phyloP scores from a whole-genome alignment of 345 rosid genomes.

The Barbarea vulgaris region DNA sequence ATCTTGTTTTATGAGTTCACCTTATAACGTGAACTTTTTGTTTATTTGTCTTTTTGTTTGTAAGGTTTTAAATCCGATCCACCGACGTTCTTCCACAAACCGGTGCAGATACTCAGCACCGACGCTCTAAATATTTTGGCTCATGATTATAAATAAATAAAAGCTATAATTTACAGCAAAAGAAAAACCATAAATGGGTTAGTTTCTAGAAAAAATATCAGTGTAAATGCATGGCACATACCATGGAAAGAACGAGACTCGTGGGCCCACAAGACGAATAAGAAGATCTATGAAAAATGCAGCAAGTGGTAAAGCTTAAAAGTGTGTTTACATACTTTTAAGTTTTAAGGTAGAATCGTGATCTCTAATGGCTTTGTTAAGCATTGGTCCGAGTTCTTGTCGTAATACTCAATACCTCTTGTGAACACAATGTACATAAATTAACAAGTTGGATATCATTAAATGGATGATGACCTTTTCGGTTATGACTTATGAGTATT shows the following conservation, averaged over 20 bases:
- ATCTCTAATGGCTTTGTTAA: background rate
- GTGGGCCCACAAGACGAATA: background rate
- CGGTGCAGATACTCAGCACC: background rate
- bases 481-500: too few relatives aligned
- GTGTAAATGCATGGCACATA: background rate
- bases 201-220: background rate
- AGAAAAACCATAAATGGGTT: background rate
- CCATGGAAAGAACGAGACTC: background rate
- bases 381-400: background rate
- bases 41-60: background rate
- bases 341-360: background rate
- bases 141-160: background rate
- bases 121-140: background rate
- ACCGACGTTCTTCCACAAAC: background rate
- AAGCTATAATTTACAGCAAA: background rate
- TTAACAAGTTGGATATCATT: too few relatives aligned
- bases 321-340: too few relatives aligned
- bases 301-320: background rate
- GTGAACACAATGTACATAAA: too few relatives aligned
- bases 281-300: background rate
- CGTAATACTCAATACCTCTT: too few relatives aligned
- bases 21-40: background rate
- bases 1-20: constrained; percentile 15
- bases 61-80: constrained; percentile 4
- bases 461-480: too few relatives aligned